Base-by-base conservation (phyloP, 441 rosid genomes). In the Adansonia grandidieri region DNA sequence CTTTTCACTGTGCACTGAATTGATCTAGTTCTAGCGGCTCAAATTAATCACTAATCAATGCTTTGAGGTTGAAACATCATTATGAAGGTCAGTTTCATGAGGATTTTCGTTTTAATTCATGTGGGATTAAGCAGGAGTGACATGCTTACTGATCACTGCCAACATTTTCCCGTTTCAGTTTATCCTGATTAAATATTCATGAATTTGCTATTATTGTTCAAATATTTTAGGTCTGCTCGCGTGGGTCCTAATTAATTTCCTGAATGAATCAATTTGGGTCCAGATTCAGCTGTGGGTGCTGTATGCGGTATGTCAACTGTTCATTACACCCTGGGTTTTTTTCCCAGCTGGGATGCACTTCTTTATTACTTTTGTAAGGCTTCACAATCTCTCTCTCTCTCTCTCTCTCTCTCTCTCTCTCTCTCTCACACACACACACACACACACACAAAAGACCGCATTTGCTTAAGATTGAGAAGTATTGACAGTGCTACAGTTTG, bases 191-290 rank as follows among this genome's bases (percentile, higher is more conserved):
- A 11, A 37, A 65, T 65, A 6, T 2, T 65, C 48, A 10, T 65
- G 24, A 13, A 9, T n/a, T 37, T 48, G 72, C 51, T 53, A 51
- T 50, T 50, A 63, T 63, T 75, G 61, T 75, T 9, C 17, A 62
- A 62, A 32, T 32, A 28, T 22, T 60, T 24, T 60, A 60, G 64
- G 64, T 60, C 9, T 60, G 58, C 62, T 57, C 8, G 11, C 62
- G 3, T 51, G 79, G 73, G 79, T 53, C 73, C 73, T 56, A 15
- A 64, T 37, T 37, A 64, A 37, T 64, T 32, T 64, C 69, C 69
- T 15, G 47, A 64, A 64, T 44, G 13, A 37, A 9, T 37, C 47
- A 40, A 64, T 13, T 32, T 40, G 68, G 68, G 69, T 64, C 22
- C 69, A 37, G 19, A 13, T 63, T 63, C 45, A 63, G 40, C 68